Evolutionary conservation across 1,284 basidiomycete genomes (phyloP).

Genomic region (Leucoagaricus sp.): DNA sequence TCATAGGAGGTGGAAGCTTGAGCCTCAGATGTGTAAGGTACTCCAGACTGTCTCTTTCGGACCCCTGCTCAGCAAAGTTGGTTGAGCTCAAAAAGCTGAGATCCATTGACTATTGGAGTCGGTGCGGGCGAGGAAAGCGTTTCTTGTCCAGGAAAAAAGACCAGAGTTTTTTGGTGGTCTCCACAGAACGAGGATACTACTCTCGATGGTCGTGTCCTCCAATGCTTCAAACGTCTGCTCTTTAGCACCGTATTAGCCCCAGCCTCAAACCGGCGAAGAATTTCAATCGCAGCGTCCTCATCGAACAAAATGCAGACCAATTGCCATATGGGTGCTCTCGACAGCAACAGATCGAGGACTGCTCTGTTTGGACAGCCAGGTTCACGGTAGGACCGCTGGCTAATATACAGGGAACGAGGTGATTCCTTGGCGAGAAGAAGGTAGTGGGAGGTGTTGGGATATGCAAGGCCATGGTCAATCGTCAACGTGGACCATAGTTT

Average conservation of each 20-base stretch:
- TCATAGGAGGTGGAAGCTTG: background rate
- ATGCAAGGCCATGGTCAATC: background rate
- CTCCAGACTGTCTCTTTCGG: background rate
- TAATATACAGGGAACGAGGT: background rate
- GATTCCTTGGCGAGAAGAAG: background rate
- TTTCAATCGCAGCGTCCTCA: background rate
- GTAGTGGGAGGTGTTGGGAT: constrained; percentile 3
- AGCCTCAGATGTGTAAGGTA: background rate
- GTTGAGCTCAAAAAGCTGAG: background rate
- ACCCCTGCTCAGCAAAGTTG: background rate
- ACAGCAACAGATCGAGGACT: constrained; percentile 1
- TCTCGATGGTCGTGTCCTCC: background rate
- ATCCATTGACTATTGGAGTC: constrained; percentile 5
- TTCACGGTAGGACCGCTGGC: background rate
- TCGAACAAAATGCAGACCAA: constrained; percentile 5
- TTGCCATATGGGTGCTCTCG: background rate
- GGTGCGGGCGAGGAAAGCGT: constrained; percentile 1
- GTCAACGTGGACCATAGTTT: constrained; percentile 7
- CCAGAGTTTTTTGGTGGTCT: constrained; percentile 2
- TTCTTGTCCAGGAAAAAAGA: constrained; percentile 1
- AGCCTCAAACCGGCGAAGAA: background rate
- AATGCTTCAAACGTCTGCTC: background rate
- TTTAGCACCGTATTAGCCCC: background rate
- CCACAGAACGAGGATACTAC: background rate
- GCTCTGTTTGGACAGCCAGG: background rate